These are phyloP conservation scores for Phytomonas sp. DNA, from an alignment of 208 protist genomes.

Conservation along the genomic window DNA sequence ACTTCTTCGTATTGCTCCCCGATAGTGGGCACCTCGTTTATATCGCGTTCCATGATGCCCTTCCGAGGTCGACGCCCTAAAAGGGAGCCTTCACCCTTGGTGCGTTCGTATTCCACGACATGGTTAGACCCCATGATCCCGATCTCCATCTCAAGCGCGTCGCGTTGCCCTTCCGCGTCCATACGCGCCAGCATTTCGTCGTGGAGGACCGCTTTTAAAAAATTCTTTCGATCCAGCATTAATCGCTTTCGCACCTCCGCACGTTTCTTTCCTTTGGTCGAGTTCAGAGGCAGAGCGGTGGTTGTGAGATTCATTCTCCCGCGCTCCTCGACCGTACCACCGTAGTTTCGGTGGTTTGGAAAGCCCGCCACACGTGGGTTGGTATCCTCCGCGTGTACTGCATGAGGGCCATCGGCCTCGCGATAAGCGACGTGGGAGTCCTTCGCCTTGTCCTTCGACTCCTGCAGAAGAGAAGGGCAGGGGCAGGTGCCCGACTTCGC, in stretches of 20 bases:
- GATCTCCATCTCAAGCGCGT: slow-evolving; percentile 31
- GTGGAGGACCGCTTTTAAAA: slow-evolving; percentile 53
- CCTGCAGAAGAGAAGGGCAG: slow-evolving; percentile 21
- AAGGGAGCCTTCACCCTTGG: slow-evolving; percentile 8
- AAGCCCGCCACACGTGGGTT: slow-evolving; percentile 16
- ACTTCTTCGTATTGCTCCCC: slow-evolving; percentile 57
- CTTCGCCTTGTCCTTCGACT: slow-evolving; percentile 6
- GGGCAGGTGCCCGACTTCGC: slow-evolving; percentile 45
- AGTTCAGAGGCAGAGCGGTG: slow-evolving; percentile 18
- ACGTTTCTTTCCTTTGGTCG: slow-evolving; percentile 20
- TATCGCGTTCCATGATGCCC: slow-evolving; percentile 18
- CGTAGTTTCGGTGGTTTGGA: slow-evolving; percentile 65
- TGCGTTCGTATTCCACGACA: slow-evolving; percentile 32
- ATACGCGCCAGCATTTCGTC: slow-evolving; percentile 63
- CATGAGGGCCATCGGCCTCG: slow-evolving; percentile 27
- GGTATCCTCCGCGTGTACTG: slow-evolving; percentile 15
- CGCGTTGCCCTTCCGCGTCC: slow-evolving; percentile 42
- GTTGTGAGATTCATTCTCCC: slow-evolving; percentile 24
- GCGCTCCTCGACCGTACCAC: slow-evolving; percentile 40
- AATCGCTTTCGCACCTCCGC: slow-evolving; percentile 19
- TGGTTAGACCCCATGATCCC: slow-evolving; percentile 48
- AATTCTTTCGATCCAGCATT: slow-evolving; percentile 66
- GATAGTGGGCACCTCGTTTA: slow-evolving; percentile 29
- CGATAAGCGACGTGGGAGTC: slow-evolving; percentile 26
- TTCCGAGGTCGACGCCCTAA: slow-evolving; percentile 1